Conservation (phyloP, 768 basidiomycete species). For the Podaxis sp. region DNA sequence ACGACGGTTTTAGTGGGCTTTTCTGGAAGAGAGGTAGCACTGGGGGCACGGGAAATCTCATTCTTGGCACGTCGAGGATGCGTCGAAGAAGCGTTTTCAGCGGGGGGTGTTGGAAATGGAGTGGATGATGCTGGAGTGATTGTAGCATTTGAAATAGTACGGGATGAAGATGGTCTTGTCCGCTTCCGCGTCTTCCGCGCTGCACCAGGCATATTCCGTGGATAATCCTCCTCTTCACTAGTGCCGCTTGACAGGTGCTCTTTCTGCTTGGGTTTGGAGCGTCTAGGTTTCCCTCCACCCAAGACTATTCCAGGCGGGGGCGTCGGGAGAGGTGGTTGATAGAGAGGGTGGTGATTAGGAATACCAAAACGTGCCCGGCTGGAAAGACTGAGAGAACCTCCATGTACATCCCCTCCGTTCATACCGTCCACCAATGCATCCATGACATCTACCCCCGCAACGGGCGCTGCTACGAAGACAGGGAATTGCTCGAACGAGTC, state of each 20-base stretch:
- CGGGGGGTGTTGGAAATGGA: conserved; percentile 11
- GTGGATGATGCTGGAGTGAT: conserved; percentile 12
- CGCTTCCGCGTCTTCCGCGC: conserved; percentile 34
- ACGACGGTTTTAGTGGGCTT: conserved; percentile 43
- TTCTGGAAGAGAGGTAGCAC: conserved; percentile 8
- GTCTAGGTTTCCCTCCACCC: conserved; percentile 45
- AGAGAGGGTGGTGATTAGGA: conserved; percentile 67
- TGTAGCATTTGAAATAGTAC: conserved; percentile 23
- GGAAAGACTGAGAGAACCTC: conserved; percentile 36
- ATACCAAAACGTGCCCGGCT: conserved; percentile 55
- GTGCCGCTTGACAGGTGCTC: conserved; percentile 41
- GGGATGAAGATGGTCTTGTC: conserved; percentile 28
- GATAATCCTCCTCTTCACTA: conserved; percentile 52
- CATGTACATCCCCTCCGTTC: conserved; percentile 70
- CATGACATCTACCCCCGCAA: conserved; percentile 81
- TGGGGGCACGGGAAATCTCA: conserved; percentile 6
- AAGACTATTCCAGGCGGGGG: conserved; percentile 80
- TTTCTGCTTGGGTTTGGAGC: conserved; percentile 28
- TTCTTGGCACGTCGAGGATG: conserved; percentile 3
- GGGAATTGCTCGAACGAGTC: conserved; percentile 53
- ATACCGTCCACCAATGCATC: conserved; percentile 88
- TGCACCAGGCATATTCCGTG: conserved; percentile 22
- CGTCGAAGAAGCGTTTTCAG: conserved; percentile 19
- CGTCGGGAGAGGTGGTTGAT: conserved; percentile 79
- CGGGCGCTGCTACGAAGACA: conserved; percentile 72